Evolutionary conservation across 352 stramenopile genomes (phyloP).

Genomic region (Phytophthora citrophthora): DNA sequence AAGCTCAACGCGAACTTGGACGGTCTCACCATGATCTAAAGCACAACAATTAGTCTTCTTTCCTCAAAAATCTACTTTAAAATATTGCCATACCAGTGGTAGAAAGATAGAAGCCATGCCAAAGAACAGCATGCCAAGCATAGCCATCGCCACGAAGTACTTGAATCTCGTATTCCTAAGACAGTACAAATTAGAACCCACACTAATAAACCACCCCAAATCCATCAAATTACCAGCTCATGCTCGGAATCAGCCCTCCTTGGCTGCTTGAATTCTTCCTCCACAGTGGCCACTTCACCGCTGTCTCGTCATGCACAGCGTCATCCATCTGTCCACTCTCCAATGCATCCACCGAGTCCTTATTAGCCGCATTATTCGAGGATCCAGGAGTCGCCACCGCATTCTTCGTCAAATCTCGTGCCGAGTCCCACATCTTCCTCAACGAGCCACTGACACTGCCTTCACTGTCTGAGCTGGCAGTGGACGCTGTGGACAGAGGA

Average conservation of each 20-base stretch:
- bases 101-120: slow-evolving; percentile 85
- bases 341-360: slow-evolving; percentile 42
- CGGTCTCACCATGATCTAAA: slow-evolving; percentile 77
- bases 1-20: slow-evolving; percentile 88
- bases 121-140: slow-evolving; percentile 82
- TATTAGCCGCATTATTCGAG: neutral
- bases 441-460: slow-evolving; percentile 30
- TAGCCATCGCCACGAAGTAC: slow-evolving; percentile 76
- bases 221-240: slow-evolving; percentile 56
- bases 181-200: neutral
- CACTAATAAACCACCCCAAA: neutral
- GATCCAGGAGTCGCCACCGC: slow-evolving; percentile 20
- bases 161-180: slow-evolving; percentile 79
- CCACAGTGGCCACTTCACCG: slow-evolving; percentile 48
- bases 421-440: slow-evolving; percentile 70
- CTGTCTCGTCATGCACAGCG: slow-evolving; percentile 25
- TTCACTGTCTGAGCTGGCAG: slow-evolving; percentile 32
- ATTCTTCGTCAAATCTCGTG: slow-evolving; percentile 58
- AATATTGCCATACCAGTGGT: slow-evolving; percentile 43
- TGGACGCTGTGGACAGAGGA: slow-evolving; percentile 56
- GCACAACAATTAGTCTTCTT: neutral
- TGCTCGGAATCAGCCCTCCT: slow-evolving; percentile 45
- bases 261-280: slow-evolving; percentile 45
- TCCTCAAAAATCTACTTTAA: neutral
- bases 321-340: slow-evolving; percentile 52